Conservation (phyloP, 163 green algal genomes). For the Volvox carteri region DNA sequence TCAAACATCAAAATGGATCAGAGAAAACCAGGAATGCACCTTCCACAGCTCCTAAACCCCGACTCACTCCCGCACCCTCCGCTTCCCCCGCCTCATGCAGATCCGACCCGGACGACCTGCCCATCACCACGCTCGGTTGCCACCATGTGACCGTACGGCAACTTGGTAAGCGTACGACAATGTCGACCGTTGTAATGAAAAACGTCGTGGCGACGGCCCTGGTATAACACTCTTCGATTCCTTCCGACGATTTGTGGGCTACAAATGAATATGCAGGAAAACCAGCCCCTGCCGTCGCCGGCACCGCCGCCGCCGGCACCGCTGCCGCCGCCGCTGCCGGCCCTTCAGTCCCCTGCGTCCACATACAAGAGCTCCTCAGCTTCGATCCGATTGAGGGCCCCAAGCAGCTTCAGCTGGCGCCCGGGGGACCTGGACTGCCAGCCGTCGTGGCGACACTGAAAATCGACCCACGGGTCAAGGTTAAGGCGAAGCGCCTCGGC, state of each 20-base stretch:
- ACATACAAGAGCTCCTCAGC: constrained; percentile 65
- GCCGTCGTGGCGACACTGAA: constrained; percentile 26
- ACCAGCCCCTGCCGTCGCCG: too few species aligned
- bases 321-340: background rate
- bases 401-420: constrained; percentile 47
- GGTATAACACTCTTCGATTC: too few species aligned
- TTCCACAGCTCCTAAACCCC: too few species aligned
- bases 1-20: too few species aligned
- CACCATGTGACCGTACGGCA: constrained; percentile 66
- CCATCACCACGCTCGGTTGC: constrained; percentile 60
- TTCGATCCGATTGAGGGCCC: constrained; percentile 64
- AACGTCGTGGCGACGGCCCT: too few species aligned
- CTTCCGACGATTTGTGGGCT: too few species aligned
- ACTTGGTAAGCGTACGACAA: constrained; percentile 50
- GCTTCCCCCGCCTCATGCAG: background rate
- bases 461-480: constrained; percentile 37
- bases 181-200: too few species aligned
- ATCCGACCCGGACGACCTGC: constrained; percentile 59
- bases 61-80: too few species aligned
- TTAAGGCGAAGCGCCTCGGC: constrained; percentile 59
- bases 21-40: too few species aligned
- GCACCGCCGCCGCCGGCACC: constrained; percentile 6
- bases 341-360: background rate
- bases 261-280: too few species aligned
- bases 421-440: background rate